Base-by-base conservation (phyloP, 2,329 filamentous ascomycete species). In the Bretziella fagacearum region DNA sequence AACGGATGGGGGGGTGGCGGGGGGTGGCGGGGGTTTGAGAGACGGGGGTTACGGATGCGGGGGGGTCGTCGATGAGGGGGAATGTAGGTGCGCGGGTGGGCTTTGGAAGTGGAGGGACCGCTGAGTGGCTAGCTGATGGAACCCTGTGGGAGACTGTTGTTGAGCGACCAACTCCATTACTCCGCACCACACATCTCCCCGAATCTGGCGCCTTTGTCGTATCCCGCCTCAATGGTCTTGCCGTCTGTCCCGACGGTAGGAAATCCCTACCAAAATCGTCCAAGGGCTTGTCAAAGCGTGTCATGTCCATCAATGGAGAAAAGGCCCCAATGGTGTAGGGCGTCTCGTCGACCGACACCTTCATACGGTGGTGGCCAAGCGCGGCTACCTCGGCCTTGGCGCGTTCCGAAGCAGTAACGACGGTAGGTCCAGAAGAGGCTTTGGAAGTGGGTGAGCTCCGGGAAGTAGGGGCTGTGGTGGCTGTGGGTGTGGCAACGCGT, bases 251-350 rank as follows among this genome's bases (percentile, higher is more conserved):
- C n/a, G n/a, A n/a, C 1, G 59, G 55, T 13, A 60, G 55, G 48
- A 64, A 60, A 48, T 68, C 62, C 44, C 69, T 70, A 13, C 66
- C 66, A 45, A 68, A 69, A 11, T 70, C 64, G 10, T 69, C 69
- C 1, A 70, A 51, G 6, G 67, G 64, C 55, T 70, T 69, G 49
- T 73, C 68, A 54, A 79, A 75, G 6, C 69, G 66, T 32, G 70
- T 65, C 56, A 77, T 62, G 51, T 84, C 76, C 6, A 86, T 60
- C 3, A 86, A 61, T 1, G 83, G 80, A 53, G 75, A 68, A 59
- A 82, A 82, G 1, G 73, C 70, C 4, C 79, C 80, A 44, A 83
- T 79, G 55, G 64, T 75, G 67, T 68, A 82, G 47, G 64, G 73
- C 55, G 59, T 67, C 51, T 70, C 66, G 30, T 71, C 69, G 2